These are phyloP conservation scores for Uncinocarpus reesii DNA, from an alignment of 2,329 filamentous ascomycete genomes.

Conservation along the genomic window DNA sequence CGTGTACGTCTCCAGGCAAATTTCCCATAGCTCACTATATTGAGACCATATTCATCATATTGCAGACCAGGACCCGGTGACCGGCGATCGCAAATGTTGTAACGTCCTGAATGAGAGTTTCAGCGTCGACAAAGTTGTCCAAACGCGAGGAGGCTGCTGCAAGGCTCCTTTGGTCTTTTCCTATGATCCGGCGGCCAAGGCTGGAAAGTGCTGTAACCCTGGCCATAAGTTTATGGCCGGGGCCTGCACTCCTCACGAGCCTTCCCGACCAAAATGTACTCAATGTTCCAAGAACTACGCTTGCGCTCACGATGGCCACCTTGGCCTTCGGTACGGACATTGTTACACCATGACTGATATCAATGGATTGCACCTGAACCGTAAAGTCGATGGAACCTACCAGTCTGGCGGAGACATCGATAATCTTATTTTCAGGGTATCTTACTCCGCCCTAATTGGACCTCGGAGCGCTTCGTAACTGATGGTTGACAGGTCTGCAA, in stretches of 20 bases:
- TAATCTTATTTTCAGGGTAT: conserved; percentile 10
- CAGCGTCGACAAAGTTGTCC: not conserved
- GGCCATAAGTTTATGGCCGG: not conserved
- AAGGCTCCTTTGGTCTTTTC: not conserved
- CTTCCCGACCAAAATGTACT: not conserved
- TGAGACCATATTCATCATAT: not conserved
- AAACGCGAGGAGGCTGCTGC: conserved; percentile 6
- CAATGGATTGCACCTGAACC: conserved; percentile 10
- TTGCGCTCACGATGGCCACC: conserved; percentile 10
- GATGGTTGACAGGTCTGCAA: conserved; percentile 9
- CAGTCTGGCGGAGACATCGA: conserved; percentile 11
- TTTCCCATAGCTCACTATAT: not conserved
- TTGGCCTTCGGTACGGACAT: conserved; percentile 10
- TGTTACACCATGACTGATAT: conserved; percentile 13
- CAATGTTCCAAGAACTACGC: conserved; percentile 7
- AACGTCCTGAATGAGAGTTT: conserved; percentile 4
- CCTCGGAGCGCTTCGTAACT: not conserved
- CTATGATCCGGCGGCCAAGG: not conserved
- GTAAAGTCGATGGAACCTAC: conserved; percentile 9
- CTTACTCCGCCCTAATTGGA: not conserved
- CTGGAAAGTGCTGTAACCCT: not conserved
- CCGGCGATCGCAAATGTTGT: conserved; percentile 5
- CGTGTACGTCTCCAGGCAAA: not conserved
- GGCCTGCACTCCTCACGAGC: not conserved
- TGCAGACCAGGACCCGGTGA: not conserved